phyloP scores from a whole-genome alignment of 2,329 filamentous ascomycete genomes.

The Sclerotiophoma versabilis region DNA sequence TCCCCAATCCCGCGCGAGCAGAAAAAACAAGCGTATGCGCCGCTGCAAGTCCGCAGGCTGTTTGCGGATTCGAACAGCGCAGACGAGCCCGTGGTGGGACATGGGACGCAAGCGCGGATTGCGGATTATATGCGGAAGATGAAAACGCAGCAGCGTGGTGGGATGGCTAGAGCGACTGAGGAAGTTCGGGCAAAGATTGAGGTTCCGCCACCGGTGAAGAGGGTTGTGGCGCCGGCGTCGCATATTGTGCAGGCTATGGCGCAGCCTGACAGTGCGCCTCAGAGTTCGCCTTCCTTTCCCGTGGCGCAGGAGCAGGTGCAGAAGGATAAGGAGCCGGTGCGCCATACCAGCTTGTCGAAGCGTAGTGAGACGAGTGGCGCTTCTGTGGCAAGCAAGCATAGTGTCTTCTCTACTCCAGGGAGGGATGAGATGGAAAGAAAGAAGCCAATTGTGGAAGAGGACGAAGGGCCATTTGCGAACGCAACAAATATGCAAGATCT shows the following conservation, averaged over 20 bases:
- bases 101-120: slow-evolving; percentile 4
- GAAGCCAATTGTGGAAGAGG: slow-evolving; percentile 28
- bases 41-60: slow-evolving; percentile 12
- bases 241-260: slow-evolving; percentile 14
- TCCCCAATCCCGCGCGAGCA: slow-evolving; percentile 29
- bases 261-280: not conserved
- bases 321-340: not conserved
- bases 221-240: not conserved
- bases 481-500: slow-evolving; percentile 28
- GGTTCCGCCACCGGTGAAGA: not conserved
- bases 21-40: slow-evolving; percentile 21
- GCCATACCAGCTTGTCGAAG: not conserved
- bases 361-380: slow-evolving; percentile 10
- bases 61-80: not conserved
- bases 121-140: slow-evolving; percentile 12
- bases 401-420: slow-evolving; percentile 37
- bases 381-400: slow-evolving; percentile 11
- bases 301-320: not conserved
- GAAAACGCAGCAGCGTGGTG: not conserved
- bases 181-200: not conserved
- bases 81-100: not conserved
- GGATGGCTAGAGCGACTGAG: not conserved
- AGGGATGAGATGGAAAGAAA: slow-evolving; percentile 45
- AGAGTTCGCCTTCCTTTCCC: not conserved
- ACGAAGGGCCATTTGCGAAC: slow-evolving; percentile 34